Percentiles rank a stretch among this genome's conserved stretches.
phyloP scores from a whole-genome alignment of 768 basidiomycete genomes.

The Leccinum longicurvipes region DNA sequence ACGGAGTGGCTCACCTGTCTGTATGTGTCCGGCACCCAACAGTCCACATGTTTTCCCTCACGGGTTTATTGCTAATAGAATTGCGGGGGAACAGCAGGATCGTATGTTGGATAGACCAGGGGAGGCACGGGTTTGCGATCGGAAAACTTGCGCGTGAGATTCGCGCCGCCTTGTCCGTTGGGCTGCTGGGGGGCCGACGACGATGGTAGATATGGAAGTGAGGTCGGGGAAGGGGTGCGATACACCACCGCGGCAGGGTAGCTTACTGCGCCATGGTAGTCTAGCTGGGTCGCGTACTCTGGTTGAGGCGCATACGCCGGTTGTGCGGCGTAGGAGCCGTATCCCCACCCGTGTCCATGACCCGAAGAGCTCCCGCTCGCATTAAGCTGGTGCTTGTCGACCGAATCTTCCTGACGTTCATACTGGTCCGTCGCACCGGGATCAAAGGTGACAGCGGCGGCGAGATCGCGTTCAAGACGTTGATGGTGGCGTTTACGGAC shows the following conservation, averaged over 20 bases:
- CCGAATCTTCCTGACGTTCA: slow-evolving; percentile 18
- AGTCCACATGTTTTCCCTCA: not conserved
- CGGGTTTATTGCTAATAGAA: slow-evolving; percentile 6
- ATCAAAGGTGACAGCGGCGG: slow-evolving; percentile 54
- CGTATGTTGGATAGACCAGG: slow-evolving; percentile 19
- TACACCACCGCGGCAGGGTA: slow-evolving; percentile 12
- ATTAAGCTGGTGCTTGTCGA: slow-evolving; percentile 18
- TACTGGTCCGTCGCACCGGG: slow-evolving; percentile 30
- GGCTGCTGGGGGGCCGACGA: slow-evolving; percentile 13
- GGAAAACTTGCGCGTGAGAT: slow-evolving; percentile 33
- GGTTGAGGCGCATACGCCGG: slow-evolving; percentile 14
- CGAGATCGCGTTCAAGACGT: slow-evolving; percentile 31
- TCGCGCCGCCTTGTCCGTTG: slow-evolving; percentile 25
- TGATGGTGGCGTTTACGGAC: slow-evolving; percentile 48
- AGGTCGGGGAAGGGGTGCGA: slow-evolving; percentile 2
- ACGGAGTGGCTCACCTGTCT: not conserved
- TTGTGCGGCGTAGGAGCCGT: slow-evolving; percentile 15
- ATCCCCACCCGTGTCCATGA: slow-evolving; percentile 22
- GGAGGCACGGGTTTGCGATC: slow-evolving; percentile 34
- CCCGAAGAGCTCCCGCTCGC: slow-evolving; percentile 25
- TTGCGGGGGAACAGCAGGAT: slow-evolving; percentile 27
- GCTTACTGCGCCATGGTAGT: slow-evolving; percentile 16
- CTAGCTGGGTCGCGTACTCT: slow-evolving; percentile 19
- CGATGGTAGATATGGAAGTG: slow-evolving; percentile 10
- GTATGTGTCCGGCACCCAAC: slow-evolving; percentile 1